Evolutionary conservation across 2,329 filamentous ascomycete genomes (phyloP), one percentile per base, ranked within the genome.

Genomic region (Apiospora pterosperma): DNA sequence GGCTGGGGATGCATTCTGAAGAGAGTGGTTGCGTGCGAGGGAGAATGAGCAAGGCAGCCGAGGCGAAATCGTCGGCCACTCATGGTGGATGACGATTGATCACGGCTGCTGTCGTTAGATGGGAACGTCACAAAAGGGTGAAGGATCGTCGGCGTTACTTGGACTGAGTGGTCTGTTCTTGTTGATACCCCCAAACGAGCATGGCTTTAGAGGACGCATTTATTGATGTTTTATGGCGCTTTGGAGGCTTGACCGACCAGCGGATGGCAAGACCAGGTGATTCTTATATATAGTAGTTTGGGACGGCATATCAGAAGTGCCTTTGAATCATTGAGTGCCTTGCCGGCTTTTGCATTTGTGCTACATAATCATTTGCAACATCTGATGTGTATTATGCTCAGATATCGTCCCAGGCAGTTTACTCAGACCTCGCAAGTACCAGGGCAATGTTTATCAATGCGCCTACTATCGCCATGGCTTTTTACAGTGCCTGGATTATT

Each of bases 161-260:
- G 66, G 70, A 70, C 70, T 69, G 68, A 72, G 71, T 72, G 69
- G 71, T 71, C 69, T 62, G 36, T 67, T 55, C 60, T 42, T 59
- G 64, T 63, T 59, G 52, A 59, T 36, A 64, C 61, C 63, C 41
- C 41, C 62, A 64, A 62, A 34, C 48, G 19, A 55, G 48, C 48
- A 55, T 55, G 48, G 48, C 48, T 55, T 55, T 34, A 55, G 28
- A n/a, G 25, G 48, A 34, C 21, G 48, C 28, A 55, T 48, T 55
- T 55, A 34, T 28, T 55, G 48, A 28, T 5, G 48, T 55, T 55
- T 55, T 19, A 34, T 34, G 48, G 48, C 48, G 48, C 48, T 55
- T 34, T 34, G 48, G 48, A n/a, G 28, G 14, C 28, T 55, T 31
- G 48, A 19, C 48, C 28, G 14, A 11, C 25, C 48, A 11, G 48